These are phyloP conservation scores for Metarhizium guizhouense DNA, from an alignment of 2,329 filamentous ascomycete genomes.

Conservation along the genomic window DNA sequence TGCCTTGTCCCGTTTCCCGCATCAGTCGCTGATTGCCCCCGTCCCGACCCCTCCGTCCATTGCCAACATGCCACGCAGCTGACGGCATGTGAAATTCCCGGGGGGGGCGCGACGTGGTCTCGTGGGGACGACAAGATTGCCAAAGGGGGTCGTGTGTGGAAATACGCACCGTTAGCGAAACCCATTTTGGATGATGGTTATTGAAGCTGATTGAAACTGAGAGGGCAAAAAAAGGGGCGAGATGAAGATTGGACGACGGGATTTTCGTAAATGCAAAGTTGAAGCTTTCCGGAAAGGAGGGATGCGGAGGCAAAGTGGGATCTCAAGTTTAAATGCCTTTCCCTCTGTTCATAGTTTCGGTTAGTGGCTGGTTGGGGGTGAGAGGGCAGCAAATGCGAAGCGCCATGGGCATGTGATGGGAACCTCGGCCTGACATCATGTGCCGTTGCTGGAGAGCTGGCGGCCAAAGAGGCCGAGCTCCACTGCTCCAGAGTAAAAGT, in stretches of 20 bases:
- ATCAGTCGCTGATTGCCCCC: not conserved
- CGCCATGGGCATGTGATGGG: slow-evolving; percentile 3
- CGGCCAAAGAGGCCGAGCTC: too few relatives aligned
- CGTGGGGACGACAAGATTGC: too few relatives aligned
- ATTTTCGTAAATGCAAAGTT: not conserved
- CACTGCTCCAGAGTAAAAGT: too few relatives aligned
- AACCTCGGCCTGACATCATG: slow-evolving; percentile 7
- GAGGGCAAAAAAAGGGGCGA: not conserved
- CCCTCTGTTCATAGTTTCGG: not conserved
- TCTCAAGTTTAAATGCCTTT: not conserved
- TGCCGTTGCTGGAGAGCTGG: not conserved
- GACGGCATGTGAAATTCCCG: not conserved
- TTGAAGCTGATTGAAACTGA: not conserved
- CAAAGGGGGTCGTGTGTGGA: not conserved
- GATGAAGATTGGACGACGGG: not conserved
- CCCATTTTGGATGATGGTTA: slow-evolving; percentile 43
- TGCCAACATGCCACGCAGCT: not conserved
- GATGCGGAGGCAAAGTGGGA: not conserved
- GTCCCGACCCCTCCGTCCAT: not conserved
- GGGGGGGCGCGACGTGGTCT: not conserved
- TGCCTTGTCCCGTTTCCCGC: not conserved
- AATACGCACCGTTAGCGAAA: slow-evolving; percentile 56
- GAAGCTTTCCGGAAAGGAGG: not conserved
- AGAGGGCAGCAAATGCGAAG: not conserved
- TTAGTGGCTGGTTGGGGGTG: not conserved